These are phyloP conservation scores for Neonectria neomacrospora DNA, from an alignment of 2,329 filamentous ascomycete genomes.

Conservation along the genomic window DNA sequence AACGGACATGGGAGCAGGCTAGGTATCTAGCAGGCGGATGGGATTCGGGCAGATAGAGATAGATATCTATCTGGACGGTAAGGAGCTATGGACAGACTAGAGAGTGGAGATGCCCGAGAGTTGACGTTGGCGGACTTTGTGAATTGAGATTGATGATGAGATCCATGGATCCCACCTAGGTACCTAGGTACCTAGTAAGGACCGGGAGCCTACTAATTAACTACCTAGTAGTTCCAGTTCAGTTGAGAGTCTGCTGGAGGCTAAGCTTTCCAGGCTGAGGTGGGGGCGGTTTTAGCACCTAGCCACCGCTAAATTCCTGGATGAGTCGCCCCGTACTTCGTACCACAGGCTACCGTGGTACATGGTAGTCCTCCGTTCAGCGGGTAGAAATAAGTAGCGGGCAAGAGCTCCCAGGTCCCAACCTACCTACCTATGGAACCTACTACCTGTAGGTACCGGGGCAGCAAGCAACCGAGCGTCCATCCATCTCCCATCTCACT, in stretches of 20 bases:
- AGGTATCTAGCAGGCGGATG: background rate
- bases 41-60: background rate
- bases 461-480: background rate
- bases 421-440: too few species aligned
- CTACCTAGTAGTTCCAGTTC: too few species aligned
- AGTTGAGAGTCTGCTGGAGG: conserved; percentile 2
- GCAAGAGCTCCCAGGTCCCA: background rate
- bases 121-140: conserved; percentile 22
- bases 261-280: conserved; percentile 27
- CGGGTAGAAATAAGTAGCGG: too few species aligned
- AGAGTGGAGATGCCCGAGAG: conserved; percentile 9
- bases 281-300: conserved; percentile 15
- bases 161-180: background rate
- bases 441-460: too few species aligned
- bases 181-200: too few species aligned
- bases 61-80: background rate
- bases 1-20: background rate
- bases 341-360: background rate
- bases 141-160: background rate
- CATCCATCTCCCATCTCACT: background rate
- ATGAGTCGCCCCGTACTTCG: background rate
- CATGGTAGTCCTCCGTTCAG: too few species aligned
- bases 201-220: too few species aligned
- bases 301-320: conserved; percentile 1
- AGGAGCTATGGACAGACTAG: background rate